Evolutionary conservation across 2,329 filamentous ascomycete genomes (phyloP).

Genomic region (Ambrosiella xylebori): DNA sequence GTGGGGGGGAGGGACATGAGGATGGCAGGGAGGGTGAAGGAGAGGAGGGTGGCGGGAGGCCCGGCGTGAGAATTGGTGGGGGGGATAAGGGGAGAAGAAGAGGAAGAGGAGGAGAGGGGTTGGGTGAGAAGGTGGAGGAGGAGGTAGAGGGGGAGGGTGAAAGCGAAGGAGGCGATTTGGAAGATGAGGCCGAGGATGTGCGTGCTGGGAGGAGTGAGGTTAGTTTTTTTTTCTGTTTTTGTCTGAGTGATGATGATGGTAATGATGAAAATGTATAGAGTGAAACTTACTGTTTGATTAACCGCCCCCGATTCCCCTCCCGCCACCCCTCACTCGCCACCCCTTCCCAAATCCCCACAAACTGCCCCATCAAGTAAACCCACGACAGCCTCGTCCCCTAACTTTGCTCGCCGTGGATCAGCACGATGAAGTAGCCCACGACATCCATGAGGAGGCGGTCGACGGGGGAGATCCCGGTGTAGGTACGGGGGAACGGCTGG

Average conservation of each 20-base stretch:
- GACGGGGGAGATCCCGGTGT: not conserved
- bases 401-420: not conserved
- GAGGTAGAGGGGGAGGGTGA: constrained; percentile 7
- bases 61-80: not conserved
- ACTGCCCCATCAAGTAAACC: constrained; percentile 4
- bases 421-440: constrained; percentile 6
- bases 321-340: constrained; percentile 6
- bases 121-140: constrained; percentile 5
- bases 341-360: constrained; percentile 6
- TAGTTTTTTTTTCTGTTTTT: not conserved
- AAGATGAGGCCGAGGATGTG: constrained; percentile 6
- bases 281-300: constrained; percentile 3
- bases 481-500: not conserved
- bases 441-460: constrained; percentile 4
- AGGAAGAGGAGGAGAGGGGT: not conserved
- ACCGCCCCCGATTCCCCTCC: not conserved
- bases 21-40: constrained; percentile 1
- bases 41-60: not conserved
- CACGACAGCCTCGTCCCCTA: not conserved
- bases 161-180: not conserved
- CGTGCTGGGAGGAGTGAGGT: constrained; percentile 4
- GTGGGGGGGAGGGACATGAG: constrained; percentile 1
- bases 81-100: not conserved
- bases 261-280: not conserved
- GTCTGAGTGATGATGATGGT: not conserved